Evolutionary conservation across 108 stramenopile species (phyloP).

Genomic region (Skeletonema potamos): DNA sequence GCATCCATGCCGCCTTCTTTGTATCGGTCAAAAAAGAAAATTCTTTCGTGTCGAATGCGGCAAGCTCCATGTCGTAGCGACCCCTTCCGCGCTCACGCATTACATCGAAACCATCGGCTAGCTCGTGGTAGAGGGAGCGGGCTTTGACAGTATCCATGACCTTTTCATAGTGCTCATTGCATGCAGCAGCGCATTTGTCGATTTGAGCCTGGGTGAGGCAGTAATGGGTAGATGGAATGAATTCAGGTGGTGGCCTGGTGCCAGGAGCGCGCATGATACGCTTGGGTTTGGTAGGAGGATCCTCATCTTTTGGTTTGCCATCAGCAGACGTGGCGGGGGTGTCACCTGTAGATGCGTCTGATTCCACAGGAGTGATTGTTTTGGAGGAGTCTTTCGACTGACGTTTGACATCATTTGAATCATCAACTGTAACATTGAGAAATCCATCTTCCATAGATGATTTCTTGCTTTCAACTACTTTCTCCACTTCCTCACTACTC

Average conservation of each 20-base stretch:
- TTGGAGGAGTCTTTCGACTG: constrained; percentile 1
- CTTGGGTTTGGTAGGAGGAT: background rate
- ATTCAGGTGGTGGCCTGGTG: constrained; percentile 10
- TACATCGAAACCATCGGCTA: constrained; percentile 87
- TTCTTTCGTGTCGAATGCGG: constrained; percentile 59
- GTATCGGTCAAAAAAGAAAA: constrained; percentile 72
- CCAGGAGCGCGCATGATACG: constrained; percentile 9
- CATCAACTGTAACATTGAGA: background rate
- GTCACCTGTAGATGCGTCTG: constrained; percentile 28
- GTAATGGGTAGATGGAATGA: constrained; percentile 48
- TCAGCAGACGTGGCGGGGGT: background rate
- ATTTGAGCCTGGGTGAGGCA: constrained; percentile 68
- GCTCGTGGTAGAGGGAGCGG: constrained; percentile 67
- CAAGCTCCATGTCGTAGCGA: constrained; percentile 84
- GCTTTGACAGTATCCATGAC: constrained; percentile 86
- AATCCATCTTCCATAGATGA: background rate
- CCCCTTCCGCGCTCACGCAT: constrained; percentile 85
- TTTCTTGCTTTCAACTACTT: background rate
- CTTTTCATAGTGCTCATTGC: constrained; percentile 79
- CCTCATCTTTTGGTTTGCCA: background rate
- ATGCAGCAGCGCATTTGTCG: constrained; percentile 60
- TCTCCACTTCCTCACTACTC: constrained; percentile 9
- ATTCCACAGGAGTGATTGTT: constrained; percentile 26
- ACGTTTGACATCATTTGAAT: background rate
- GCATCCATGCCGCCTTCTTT: constrained; percentile 84